phyloP scores from a whole-genome alignment of 148 eudicot genomes.

The Persicaria tinctoria region DNA sequence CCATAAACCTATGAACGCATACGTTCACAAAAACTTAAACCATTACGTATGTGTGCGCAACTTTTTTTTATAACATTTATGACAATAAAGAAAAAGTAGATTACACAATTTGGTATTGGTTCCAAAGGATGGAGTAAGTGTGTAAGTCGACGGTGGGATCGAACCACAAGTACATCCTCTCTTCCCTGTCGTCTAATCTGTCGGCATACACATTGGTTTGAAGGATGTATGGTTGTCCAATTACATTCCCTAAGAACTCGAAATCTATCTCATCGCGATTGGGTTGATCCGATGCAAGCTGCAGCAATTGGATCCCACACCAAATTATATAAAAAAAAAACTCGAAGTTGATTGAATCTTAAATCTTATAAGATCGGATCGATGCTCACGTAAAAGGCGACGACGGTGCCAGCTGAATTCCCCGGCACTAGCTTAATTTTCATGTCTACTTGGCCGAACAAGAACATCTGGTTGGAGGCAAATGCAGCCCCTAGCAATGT shows the following conservation, averaged over 20 bases:
- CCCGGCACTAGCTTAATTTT: slow-evolving; percentile 68
- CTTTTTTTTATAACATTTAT: not conserved
- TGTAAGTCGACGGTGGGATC: slow-evolving; percentile 81
- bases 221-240: slow-evolving; percentile 57
- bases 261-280: slow-evolving; percentile 69
- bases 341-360: not conserved
- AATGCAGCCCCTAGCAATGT: slow-evolving; percentile 47
- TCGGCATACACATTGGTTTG: slow-evolving; percentile 74
- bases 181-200: slow-evolving; percentile 67
- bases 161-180: slow-evolving; percentile 70
- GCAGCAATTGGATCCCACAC: slow-evolving; percentile 19
- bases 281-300: slow-evolving; percentile 66
- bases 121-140: slow-evolving; percentile 82
- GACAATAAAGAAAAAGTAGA: slow-evolving; percentile 7
- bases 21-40: not conserved
- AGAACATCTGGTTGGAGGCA: slow-evolving; percentile 70
- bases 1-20: slow-evolving; percentile 53
- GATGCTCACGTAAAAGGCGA: slow-evolving; percentile 63
- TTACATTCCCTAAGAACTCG: slow-evolving; percentile 67
- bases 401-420: slow-evolving; percentile 79
- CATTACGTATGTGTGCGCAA: not conserved
- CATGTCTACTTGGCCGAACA: slow-evolving; percentile 87
- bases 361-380: not conserved
- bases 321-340: not conserved
- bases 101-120: slow-evolving; percentile 78